Conservation (phyloP, 23 red algal genomes). For the Cyanidiococcus yangmingshanensis region DNA sequence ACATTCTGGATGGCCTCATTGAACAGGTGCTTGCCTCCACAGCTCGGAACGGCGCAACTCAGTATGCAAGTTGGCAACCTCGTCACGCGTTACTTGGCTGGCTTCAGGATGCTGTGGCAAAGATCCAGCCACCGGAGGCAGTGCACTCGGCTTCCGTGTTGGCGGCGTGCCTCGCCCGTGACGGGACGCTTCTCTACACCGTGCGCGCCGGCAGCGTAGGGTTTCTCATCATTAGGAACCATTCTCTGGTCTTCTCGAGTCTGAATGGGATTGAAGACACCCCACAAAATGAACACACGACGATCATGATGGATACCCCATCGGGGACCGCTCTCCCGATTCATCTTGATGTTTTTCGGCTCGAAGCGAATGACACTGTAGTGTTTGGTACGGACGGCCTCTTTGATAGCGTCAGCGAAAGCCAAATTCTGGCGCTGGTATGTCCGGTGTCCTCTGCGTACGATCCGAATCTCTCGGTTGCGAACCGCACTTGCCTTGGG, state of each 20-base stretch:
- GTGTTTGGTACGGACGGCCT: slow-evolving; percentile 57
- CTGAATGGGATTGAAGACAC: background rate
- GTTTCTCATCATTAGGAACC: background rate
- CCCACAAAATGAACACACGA: background rate
- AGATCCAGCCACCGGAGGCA: background rate
- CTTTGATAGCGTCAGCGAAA: slow-evolving; percentile 48
- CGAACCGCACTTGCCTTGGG: slow-evolving; percentile 71
- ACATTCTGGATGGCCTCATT: slow-evolving; percentile 8
- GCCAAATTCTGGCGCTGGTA: slow-evolving; percentile 69
- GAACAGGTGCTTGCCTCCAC: background rate
- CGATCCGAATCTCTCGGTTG: slow-evolving; percentile 50
- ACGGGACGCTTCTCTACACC: background rate
- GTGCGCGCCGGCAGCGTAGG: background rate
- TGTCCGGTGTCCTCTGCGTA: slow-evolving; percentile 36
- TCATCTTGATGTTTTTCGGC: slow-evolving; percentile 17
- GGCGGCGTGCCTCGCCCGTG: background rate
- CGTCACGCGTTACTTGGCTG: background rate
- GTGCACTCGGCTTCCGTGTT: background rate
- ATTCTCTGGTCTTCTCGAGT: background rate
- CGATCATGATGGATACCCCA: background rate
- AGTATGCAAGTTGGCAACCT: background rate
- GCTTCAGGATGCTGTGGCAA: background rate
- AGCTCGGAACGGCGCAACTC: background rate
- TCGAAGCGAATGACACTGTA: slow-evolving; percentile 42
- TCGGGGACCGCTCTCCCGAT: background rate